These are phyloP conservation scores for Parasitella parasitica DNA, from an alignment of 371 early-diverging fungal species.

Conservation along the genomic window DNA sequence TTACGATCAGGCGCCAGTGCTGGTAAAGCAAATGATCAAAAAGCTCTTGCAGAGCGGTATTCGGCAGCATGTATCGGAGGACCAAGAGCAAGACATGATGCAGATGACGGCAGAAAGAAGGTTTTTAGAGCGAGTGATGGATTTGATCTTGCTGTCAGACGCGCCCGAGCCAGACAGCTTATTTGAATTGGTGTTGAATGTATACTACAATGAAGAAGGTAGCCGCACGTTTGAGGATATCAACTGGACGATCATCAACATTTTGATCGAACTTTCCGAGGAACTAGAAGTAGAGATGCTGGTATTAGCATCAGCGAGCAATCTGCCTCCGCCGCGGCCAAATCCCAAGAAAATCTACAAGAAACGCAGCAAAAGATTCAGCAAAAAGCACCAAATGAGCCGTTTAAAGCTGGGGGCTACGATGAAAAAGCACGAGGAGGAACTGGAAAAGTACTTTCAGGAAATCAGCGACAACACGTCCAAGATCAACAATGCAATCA, in stretches of 20 bases:
- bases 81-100: not conserved
- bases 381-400: slow-evolving; percentile 1
- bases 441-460: slow-evolving; percentile 14
- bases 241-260: slow-evolving; percentile 8
- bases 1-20: slow-evolving; percentile 42
- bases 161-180: slow-evolving; percentile 33
- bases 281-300: slow-evolving; percentile 20
- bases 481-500: slow-evolving; percentile 4
- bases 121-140: slow-evolving; percentile 27
- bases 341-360: not conserved
- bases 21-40: slow-evolving; percentile 37
- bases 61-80: not conserved
- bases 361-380: not conserved
- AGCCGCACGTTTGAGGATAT: slow-evolving; percentile 2
- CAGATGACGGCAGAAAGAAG: not conserved
- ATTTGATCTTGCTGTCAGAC: slow-evolving; percentile 37
- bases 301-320: not conserved
- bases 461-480: not conserved
- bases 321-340: not conserved
- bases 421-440: slow-evolving; percentile 13
- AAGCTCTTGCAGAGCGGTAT: slow-evolving; percentile 22
- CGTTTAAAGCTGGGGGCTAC: not conserved
- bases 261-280: slow-evolving; percentile 25
- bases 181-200: slow-evolving; percentile 28
- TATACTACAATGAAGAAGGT: not conserved